Percentiles rank a stretch among this genome's conserved stretches.
Evolutionary conservation across 345 rosid species (phyloP).

Genomic region (Salix purpurea): DNA sequence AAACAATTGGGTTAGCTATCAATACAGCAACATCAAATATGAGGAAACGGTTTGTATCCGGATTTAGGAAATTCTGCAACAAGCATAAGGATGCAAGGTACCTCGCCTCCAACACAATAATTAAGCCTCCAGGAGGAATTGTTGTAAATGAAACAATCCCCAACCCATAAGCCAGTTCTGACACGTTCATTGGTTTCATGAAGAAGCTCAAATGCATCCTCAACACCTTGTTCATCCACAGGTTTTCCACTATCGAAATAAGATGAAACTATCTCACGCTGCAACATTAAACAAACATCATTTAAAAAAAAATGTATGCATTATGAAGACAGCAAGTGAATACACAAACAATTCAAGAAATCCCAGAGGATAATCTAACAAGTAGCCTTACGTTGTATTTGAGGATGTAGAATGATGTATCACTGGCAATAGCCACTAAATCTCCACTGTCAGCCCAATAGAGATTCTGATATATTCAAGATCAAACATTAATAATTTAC

Average conservation of each 20-base stretch:
- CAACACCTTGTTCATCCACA: slow-evolving; percentile 96
- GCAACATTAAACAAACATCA: slow-evolving; percentile 31
- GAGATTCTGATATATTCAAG: slow-evolving; percentile 61
- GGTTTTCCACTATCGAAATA: slow-evolving; percentile 84
- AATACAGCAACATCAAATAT: not conserved
- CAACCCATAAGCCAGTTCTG: slow-evolving; percentile 98
- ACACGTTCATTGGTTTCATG: slow-evolving; percentile 98
- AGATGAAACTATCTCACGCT: slow-evolving; percentile 86
- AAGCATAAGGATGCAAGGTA: slow-evolving; percentile 28
- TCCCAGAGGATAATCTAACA: slow-evolving; percentile 3
- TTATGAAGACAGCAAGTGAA: not conserved
- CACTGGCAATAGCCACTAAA: slow-evolving; percentile 93
- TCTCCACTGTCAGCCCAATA: slow-evolving; percentile 99
- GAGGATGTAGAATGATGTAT: slow-evolving; percentile 90
- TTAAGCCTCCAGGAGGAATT: slow-evolving; percentile 98
- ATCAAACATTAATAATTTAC: not conserved
- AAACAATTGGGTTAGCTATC: slow-evolving; percentile 6
- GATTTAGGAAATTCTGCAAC: not conserved
- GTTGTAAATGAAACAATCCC: slow-evolving; percentile 98
- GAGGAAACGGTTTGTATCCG: not conserved
- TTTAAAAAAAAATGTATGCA: slow-evolving; percentile 1
- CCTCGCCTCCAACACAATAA: slow-evolving; percentile 99
- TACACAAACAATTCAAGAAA: slow-evolving; percentile 2
- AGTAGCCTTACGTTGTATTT: slow-evolving; percentile 71
- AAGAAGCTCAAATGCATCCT: slow-evolving; percentile 98